Conservation (phyloP, 176 grass and related monocot species). For the Juncus inflexus region DNA sequence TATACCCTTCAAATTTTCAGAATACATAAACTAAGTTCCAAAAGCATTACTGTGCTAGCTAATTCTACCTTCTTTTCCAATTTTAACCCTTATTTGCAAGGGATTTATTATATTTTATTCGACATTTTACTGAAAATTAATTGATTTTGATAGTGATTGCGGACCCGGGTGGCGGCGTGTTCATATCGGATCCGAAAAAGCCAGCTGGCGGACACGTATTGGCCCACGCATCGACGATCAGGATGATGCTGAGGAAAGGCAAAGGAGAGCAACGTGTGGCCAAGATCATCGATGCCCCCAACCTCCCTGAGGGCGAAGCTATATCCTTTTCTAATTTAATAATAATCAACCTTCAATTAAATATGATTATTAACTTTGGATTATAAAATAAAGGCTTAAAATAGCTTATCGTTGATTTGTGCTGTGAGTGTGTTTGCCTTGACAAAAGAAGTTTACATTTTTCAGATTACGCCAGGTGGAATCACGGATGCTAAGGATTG, state of each 20-base stretch:
- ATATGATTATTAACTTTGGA: slow-evolving; percentile 12
- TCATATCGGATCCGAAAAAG: slow-evolving; percentile 87
- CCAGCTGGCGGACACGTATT: slow-evolving; percentile 78
- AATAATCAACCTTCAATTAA: background rate
- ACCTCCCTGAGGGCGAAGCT: slow-evolving; percentile 85
- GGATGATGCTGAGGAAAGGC: slow-evolving; percentile 87
- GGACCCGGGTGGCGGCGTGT: slow-evolving; percentile 76
- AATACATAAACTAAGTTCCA: background rate
- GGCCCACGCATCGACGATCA: slow-evolving; percentile 59
- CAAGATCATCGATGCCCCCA: slow-evolving; percentile 94
- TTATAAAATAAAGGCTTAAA: background rate
- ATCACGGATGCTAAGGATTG: slow-evolving; percentile 80
- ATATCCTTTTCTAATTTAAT: slow-evolving; percentile 47
- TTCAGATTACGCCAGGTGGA: slow-evolving; percentile 81
- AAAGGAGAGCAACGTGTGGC: slow-evolving; percentile 89
- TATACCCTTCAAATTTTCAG: background rate
- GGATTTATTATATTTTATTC: background rate
- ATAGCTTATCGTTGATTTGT: slow-evolving; percentile 1
- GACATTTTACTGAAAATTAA: slow-evolving; percentile 6
- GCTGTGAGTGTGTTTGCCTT: slow-evolving; percentile 35
- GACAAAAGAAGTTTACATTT: slow-evolving; percentile 52
- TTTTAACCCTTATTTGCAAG: slow-evolving; percentile 6
- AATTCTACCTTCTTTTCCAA: slow-evolving; percentile 5
- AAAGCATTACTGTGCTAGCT: background rate
- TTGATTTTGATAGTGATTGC: slow-evolving; percentile 59